Percentiles rank a stretch among this genome's conserved stretches.
Conservation (phyloP, 2,329 filamentous ascomycete genomes). For the Daldinia eschscholtzii region DNA sequence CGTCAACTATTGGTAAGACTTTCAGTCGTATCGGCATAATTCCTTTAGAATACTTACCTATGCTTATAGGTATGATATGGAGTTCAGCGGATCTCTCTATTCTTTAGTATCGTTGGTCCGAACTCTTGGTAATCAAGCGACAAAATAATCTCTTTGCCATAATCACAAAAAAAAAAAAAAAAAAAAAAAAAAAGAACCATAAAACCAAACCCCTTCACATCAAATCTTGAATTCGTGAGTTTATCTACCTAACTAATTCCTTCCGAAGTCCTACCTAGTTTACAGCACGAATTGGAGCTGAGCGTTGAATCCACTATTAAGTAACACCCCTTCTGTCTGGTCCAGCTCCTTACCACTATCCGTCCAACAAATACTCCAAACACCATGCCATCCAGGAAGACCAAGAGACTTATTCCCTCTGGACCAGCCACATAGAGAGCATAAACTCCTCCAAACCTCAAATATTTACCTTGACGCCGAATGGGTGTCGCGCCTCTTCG, state of each 20-base stretch:
- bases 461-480: conserved; percentile 60
- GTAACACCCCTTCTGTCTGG: conserved; percentile 6
- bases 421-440: background rate
- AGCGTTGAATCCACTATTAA: conserved; percentile 18
- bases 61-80: conserved; percentile 78
- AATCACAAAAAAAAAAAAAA: background rate
- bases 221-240: conserved; percentile 10
- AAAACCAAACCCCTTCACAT: background rate
- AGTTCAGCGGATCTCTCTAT: conserved; percentile 78
- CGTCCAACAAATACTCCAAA: conserved; percentile 34
- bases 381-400: conserved; percentile 32
- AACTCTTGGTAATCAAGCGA: conserved; percentile 47
- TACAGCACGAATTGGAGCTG: conserved; percentile 8
- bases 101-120: conserved; percentile 69
- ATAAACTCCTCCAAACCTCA: conserved; percentile 38
- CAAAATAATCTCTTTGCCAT: background rate
- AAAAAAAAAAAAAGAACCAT: too few species aligned
- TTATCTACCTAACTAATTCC: background rate
- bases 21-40: background rate
- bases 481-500: conserved; percentile 67
- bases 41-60: conserved; percentile 5
- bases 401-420: background rate
- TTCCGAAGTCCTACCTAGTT: conserved; percentile 19
- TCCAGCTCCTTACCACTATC: background rate
- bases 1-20: conserved; percentile 81